Percentiles rank a stretch among this genome's conserved stretches.
phyloP scores from a whole-genome alignment of 148 eudicot species.

The Bassia scoparia region DNA sequence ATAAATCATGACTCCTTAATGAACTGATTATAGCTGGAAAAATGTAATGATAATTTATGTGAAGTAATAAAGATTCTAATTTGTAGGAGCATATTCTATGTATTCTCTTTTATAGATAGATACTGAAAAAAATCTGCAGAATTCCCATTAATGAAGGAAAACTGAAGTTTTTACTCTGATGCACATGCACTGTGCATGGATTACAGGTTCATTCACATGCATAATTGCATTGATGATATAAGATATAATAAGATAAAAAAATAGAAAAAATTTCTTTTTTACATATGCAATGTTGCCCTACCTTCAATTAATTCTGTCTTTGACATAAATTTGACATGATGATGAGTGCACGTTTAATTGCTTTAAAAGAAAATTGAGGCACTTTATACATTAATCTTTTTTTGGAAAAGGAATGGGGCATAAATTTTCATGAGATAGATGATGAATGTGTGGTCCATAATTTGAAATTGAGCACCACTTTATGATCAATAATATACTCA shows the following conservation, averaged over 20 bases:
- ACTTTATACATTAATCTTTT: background rate
- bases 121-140: background rate
- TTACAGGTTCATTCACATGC: conserved; percentile 29
- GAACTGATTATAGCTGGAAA: conserved; percentile 22
- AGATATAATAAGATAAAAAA: conserved; percentile 2
- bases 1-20: conserved; percentile 38
- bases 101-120: conserved; percentile 12
- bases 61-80: conserved; percentile 23
- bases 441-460: conserved; percentile 16
- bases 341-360: conserved; percentile 8
- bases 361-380: conserved; percentile 12
- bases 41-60: conserved; percentile 23
- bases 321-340: no score
- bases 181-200: conserved; percentile 27
- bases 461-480: conserved; percentile 1
- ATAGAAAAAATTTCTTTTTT: no score
- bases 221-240: conserved; percentile 18
- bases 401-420: background rate
- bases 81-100: conserved; percentile 20
- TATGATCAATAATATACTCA: background rate
- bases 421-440: conserved; percentile 15
- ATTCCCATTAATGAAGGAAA: conserved; percentile 14
- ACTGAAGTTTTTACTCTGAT: conserved; percentile 23
- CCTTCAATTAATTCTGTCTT: conserved; percentile 25
- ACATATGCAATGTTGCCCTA: background rate